These are phyloP conservation scores for Moesziomyces aphidis DNA, from an alignment of 1,284 basidiomycete species.

Conservation along the genomic window DNA sequence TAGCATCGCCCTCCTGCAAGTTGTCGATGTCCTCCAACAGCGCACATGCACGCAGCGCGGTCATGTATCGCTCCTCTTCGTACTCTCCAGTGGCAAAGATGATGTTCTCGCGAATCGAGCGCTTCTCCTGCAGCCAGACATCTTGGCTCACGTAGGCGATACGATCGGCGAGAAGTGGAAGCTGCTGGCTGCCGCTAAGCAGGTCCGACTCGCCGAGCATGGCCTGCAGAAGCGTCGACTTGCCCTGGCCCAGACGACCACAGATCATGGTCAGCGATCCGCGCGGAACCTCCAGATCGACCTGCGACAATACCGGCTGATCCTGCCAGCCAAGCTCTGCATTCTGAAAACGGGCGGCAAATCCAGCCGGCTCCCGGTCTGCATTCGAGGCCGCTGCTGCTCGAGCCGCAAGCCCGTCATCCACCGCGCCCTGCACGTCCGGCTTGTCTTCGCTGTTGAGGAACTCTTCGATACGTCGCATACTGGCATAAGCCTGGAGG, in stretches of 20 bases:
- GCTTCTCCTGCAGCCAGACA: slow-evolving; percentile 57
- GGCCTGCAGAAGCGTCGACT: slow-evolving; percentile 59
- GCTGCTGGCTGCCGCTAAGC: slow-evolving; percentile 32
- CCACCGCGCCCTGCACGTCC: slow-evolving; percentile 15
- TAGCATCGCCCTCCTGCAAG: slow-evolving; percentile 59
- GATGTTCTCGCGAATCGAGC: slow-evolving; percentile 61
- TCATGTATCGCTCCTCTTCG: slow-evolving; percentile 50
- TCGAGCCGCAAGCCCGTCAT: slow-evolving; percentile 5
- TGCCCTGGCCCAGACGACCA: slow-evolving; percentile 61
- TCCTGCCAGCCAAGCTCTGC: slow-evolving; percentile 42
- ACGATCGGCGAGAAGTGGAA: slow-evolving; percentile 24
- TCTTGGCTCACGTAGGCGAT: slow-evolving; percentile 61
- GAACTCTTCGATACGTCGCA: slow-evolving; percentile 55
- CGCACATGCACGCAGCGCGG: slow-evolving; percentile 55
- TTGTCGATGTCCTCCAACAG: slow-evolving; percentile 53
- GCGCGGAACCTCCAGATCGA: slow-evolving; percentile 44
- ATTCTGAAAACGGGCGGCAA: slow-evolving; percentile 37
- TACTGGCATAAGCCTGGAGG: slow-evolving; percentile 50
- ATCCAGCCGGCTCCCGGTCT: neutral
- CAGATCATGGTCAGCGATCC: slow-evolving; percentile 56
- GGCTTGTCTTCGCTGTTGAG: slow-evolving; percentile 34
- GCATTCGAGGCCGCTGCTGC: slow-evolving; percentile 2
- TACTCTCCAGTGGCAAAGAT: slow-evolving; percentile 54
- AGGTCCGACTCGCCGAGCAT: slow-evolving; percentile 60
- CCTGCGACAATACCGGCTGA: slow-evolving; percentile 20